These are phyloP conservation scores for Eudorina sp. DNA, from an alignment of 139 green algal genomes.

Conservation along the genomic window DNA sequence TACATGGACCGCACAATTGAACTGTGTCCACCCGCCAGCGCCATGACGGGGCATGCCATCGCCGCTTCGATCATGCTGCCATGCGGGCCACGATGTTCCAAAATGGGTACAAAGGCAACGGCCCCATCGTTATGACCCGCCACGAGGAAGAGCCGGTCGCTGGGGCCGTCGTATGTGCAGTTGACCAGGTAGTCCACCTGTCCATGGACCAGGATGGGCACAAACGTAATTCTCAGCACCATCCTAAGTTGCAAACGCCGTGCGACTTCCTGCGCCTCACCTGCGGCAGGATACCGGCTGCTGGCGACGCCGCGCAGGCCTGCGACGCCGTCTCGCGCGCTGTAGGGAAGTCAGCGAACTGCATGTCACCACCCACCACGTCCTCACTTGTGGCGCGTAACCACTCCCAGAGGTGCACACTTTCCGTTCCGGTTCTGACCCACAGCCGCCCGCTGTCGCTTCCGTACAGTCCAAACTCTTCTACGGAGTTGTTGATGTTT, in stretches of 20 bases:
- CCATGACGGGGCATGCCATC: slow-evolving; percentile 61
- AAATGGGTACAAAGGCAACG: slow-evolving; percentile 73
- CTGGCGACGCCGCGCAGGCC: slow-evolving; percentile 48
- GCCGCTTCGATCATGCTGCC: slow-evolving; percentile 24
- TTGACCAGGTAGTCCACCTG: slow-evolving; percentile 79
- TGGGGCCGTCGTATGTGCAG: slow-evolving; percentile 72
- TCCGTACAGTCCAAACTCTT: slow-evolving; percentile 82
- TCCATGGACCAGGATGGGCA: not conserved
- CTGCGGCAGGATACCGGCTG: not conserved
- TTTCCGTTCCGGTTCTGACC: slow-evolving; percentile 78
- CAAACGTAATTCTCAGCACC: too few species aligned
- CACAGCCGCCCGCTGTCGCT: slow-evolving; percentile 66
- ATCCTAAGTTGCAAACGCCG: not conserved
- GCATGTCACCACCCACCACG: slow-evolving; percentile 52
- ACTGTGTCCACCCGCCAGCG: slow-evolving; percentile 68
- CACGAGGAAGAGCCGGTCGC: slow-evolving; percentile 68
- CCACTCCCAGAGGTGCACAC: slow-evolving; percentile 89
- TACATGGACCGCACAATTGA: slow-evolving; percentile 75
- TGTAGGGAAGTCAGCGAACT: slow-evolving; percentile 67
- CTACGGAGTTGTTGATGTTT: slow-evolving; percentile 81
- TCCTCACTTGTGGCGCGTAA: slow-evolving; percentile 67
- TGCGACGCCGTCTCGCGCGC: slow-evolving; percentile 48
- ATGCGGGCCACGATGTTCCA: slow-evolving; percentile 51
- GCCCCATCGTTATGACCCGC: slow-evolving; percentile 70
- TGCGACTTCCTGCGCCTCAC: not conserved